These are phyloP conservation scores for Pelargonium myrrhifolium DNA, from an alignment of 441 rosid species.

Conservation along the genomic window DNA sequence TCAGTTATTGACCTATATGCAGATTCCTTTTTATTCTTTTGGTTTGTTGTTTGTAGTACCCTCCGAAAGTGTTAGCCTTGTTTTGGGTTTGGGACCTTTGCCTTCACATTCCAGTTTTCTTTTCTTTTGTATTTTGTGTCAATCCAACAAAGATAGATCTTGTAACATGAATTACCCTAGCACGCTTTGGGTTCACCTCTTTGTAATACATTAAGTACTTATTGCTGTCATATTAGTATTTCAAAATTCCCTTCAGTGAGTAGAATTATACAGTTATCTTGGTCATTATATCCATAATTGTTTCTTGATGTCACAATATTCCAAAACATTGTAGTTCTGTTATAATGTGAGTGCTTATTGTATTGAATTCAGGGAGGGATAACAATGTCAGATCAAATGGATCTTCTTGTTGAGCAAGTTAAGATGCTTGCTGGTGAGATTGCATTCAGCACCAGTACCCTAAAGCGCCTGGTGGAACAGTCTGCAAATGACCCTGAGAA, in stretches of 20 bases:
- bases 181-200: not conserved
- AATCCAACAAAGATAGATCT: not conserved
- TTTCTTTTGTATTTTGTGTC: conserved; percentile 1
- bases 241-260: conserved; percentile 3
- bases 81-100: not conserved
- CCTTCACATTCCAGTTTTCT: not conserved
- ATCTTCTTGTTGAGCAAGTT: conserved; percentile 94
- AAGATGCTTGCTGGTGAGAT: conserved; percentile 99
- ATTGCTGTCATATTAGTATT: not conserved
- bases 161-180: not conserved
- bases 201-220: not conserved
- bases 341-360: conserved; percentile 4
- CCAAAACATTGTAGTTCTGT: not conserved
- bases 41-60: not conserved
- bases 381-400: conserved; percentile 87
- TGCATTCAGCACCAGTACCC: conserved; percentile 89
- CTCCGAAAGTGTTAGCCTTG: not conserved
- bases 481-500: conserved; percentile 76
- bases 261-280: not conserved
- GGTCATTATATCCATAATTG: not conserved
- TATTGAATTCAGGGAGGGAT: conserved; percentile 47
- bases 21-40: not conserved
- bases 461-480: conserved; percentile 90
- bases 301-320: not conserved
- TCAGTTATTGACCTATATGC: not conserved